Base-by-base conservation (phyloP, 495 filamentous ascomycete species). In the Aspergillus panamensis region DNA sequence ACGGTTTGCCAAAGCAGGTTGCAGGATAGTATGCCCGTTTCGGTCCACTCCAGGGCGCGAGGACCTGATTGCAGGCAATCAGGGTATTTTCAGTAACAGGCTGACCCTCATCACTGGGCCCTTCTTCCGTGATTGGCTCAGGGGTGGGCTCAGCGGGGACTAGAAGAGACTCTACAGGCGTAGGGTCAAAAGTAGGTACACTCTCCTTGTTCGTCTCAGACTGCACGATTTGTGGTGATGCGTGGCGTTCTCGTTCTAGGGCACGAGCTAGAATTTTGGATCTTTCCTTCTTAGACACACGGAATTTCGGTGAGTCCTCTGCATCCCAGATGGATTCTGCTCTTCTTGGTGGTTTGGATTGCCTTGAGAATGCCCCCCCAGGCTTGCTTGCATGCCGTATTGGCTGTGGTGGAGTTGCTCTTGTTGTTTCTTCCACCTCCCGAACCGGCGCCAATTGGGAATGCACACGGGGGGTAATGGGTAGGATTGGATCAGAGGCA, bases 11-110 rank as follows among this genome's bases (percentile, higher is more conserved):
- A 39, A 78, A 68, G 55, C 78, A 83, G 16, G 74, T 80, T 17
- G 74, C 80, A 31, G 80, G 79, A 51, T 77, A 79, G 54, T 77
- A 83, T 21, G 74, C 77, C 33, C 74, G 68, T 59, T 73, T 77
- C 14, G 67, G 67, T 32, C 79, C 80, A 58, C 69, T 78, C 75
- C 80, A 83, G 35, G 74, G 66, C 13, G 80, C 77, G 55, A 83
- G 65, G 0, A 82, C 77, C 55, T 81, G 77, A 20, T 75, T 76
- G n/a, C 71, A 72, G 1, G 76, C 75, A 39, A 77, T 60, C 25
- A 61, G 35, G 14, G 42, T 5, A n/a, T 62, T 51, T 6, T 68
- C 61, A 20, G 43, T 44, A 17, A 17, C 12, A 25, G 20, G 35
- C 9, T 48, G 52, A 13, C 29, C 48, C 31, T 29, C n/a, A 30